Percentiles rank a stretch among this genome's conserved stretches.
Evolutionary conservation across 164 flowering plant species (phyloP).

Genomic region (Kalanchoe fedtschenkoi): DNA sequence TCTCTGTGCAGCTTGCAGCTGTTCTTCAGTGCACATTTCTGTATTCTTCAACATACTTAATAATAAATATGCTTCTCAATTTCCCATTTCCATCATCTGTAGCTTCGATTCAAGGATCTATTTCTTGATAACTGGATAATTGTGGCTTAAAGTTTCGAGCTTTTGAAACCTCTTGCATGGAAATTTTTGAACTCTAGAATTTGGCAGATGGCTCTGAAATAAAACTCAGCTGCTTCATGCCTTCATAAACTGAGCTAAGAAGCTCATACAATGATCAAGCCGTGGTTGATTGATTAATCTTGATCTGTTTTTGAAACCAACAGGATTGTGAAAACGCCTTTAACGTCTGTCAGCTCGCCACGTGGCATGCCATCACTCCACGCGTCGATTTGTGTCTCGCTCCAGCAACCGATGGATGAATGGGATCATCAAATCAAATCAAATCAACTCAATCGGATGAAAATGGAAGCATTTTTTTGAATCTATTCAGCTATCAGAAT

Average conservation of each 20-base stretch:
- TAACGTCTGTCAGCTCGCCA: neutral
- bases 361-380: neutral
- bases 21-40: neutral
- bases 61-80: neutral
- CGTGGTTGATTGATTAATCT: neutral
- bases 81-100: too few relatives aligned
- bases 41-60: neutral
- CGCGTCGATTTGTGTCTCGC: neutral
- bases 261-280: neutral
- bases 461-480: neutral
- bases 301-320: neutral
- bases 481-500: neutral
- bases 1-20: conserved; percentile 10
- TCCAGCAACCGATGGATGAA: too few relatives aligned
- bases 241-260: too few relatives aligned
- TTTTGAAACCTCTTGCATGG: too few relatives aligned
- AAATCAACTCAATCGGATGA: neutral
- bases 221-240: too few relatives aligned
- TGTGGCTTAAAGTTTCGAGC: too few relatives aligned
- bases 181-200: too few relatives aligned
- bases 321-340: neutral
- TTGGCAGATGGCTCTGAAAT: too few relatives aligned
- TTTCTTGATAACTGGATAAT: too few relatives aligned
- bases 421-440: neutral
- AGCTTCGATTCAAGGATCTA: too few relatives aligned